Evolutionary conservation across 2,329 filamentous ascomycete genomes (phyloP).

Genomic region (Alternaria arborescens): DNA sequence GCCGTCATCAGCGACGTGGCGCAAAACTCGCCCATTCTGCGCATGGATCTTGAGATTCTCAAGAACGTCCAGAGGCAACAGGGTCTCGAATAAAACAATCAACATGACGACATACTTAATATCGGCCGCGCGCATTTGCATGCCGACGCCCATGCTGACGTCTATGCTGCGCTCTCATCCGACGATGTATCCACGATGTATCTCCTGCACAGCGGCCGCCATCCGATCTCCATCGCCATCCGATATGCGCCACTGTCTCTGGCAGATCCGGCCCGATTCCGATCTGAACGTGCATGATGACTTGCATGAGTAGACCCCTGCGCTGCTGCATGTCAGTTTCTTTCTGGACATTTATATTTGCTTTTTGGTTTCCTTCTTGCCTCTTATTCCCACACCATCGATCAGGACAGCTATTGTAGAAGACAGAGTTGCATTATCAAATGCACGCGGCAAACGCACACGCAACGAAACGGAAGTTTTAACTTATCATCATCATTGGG

Average conservation of each 20-base stretch:
- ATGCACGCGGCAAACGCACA: conserved; percentile 5
- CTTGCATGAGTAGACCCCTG: conserved; percentile 14
- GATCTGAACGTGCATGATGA: conserved; percentile 19
- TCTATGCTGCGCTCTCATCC: neutral
- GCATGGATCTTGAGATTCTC: conserved; percentile 78
- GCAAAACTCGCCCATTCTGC: conserved; percentile 77
- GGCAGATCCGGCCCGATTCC: conserved; percentile 2
- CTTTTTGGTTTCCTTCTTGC: conserved; percentile 5
- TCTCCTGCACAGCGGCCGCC: neutral
- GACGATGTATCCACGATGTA: neutral
- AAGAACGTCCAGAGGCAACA: conserved; percentile 49
- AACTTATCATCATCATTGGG: conserved; percentile 33
- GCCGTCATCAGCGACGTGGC: conserved; percentile 74
- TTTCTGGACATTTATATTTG: conserved; percentile 6
- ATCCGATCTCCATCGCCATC: conserved; percentile 7
- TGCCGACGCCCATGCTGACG: neutral
- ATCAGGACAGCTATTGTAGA: conserved; percentile 1
- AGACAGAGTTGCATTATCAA: neutral
- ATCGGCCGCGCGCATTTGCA: conserved; percentile 1
- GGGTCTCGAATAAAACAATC: conserved; percentile 21
- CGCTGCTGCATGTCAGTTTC: conserved; percentile 9
- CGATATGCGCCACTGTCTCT: conserved; percentile 8
- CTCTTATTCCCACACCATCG: neutral
- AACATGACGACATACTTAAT: conserved; percentile 4
- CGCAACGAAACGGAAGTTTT: conserved; percentile 7